Evolutionary conservation across 2,329 filamentous ascomycete species (phyloP), one percentile per base, ranked within the genome.

Genomic region (Epichloe coenophiala): DNA sequence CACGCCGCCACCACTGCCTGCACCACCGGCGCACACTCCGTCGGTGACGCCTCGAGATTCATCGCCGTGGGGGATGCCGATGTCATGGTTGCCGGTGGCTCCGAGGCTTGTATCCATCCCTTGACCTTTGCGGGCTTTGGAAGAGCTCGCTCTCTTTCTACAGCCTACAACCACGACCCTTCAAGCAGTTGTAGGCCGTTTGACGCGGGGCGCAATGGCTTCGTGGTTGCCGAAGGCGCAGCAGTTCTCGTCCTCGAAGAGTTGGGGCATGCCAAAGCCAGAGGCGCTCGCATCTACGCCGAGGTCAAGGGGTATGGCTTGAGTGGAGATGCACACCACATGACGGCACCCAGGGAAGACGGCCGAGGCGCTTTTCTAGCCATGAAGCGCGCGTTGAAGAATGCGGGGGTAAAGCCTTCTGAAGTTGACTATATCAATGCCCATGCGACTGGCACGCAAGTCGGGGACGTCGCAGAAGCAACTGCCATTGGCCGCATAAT

Each of bases 81-180:
- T 65, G 84, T 97, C 50, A 97, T 98, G 89, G 70, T 98, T 8
- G 89, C 93, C n/a, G 93, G 93, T 41, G 91, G 91, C 31, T 81
- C 91, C 8, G 93, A 98, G 67, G 89, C 91, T 0, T 98, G 93
- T 65, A 91, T 98, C 51, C 91, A 98, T 63, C 93, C 93, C 9
- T 75, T 98, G 42, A 87, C 91, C 2, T 85, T 97, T 58, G 88
- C 90, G 6, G 93, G 91, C 6, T 98, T 98, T 61, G 85, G 88
- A 23, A 78, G 89, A 54, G 88, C 90, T 1, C 80, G 91, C 53
- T 96, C 90, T 48, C 71, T 98, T 37, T 84, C 88, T 6, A 95
- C 88, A 0, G 77, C 75, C 3, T 94, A 81, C 70, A 96, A 96
- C 61, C 71, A 86, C 53, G 66, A 75, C 9, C 89, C 91, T 0